phyloP scores from a whole-genome alignment of 805 yeast genomes.

The Clavispora santaluciae region DNA sequence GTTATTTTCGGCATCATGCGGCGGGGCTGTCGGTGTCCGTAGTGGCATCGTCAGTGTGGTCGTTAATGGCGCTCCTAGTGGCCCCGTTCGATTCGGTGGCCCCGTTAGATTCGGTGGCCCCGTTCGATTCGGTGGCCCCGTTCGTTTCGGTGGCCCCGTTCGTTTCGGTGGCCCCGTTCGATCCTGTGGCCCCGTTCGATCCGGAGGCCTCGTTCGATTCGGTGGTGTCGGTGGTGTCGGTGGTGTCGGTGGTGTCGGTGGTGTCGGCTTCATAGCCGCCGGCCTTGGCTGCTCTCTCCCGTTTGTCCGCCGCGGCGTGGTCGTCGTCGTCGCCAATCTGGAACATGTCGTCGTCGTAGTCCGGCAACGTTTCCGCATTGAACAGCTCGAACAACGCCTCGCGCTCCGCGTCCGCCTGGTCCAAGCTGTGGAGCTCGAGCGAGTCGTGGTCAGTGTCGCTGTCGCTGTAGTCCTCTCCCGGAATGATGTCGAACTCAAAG shows the following conservation, averaged over 20 bases:
- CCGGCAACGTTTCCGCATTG: constrained; percentile 34
- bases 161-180: no score
- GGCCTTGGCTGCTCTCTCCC: background rate
- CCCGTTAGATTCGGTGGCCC: no score
- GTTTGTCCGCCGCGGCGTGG: constrained; percentile 1
- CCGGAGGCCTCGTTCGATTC: no score
- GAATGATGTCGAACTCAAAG: constrained; percentile 73
- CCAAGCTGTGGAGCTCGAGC: constrained; percentile 25
- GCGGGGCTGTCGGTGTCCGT: background rate
- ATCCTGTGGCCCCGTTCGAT: no score
- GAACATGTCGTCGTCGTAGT: constrained; percentile 37
- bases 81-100: no score
- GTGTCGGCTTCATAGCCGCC: no score
- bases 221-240: no score
- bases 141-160: no score
- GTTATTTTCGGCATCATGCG: background rate
- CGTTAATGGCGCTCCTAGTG: no score
- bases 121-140: no score
- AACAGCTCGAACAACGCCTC: constrained; percentile 39
- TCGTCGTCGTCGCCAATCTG: constrained; percentile 37
- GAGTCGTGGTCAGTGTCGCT: constrained; percentile 35
- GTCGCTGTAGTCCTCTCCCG: constrained; percentile 53
- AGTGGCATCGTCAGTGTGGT: no score
- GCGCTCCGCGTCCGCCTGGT: constrained; percentile 31
- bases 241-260: no score